Base-by-base conservation (phyloP, 2,329 filamentous ascomycete species). In the Phialophora chinensis region DNA sequence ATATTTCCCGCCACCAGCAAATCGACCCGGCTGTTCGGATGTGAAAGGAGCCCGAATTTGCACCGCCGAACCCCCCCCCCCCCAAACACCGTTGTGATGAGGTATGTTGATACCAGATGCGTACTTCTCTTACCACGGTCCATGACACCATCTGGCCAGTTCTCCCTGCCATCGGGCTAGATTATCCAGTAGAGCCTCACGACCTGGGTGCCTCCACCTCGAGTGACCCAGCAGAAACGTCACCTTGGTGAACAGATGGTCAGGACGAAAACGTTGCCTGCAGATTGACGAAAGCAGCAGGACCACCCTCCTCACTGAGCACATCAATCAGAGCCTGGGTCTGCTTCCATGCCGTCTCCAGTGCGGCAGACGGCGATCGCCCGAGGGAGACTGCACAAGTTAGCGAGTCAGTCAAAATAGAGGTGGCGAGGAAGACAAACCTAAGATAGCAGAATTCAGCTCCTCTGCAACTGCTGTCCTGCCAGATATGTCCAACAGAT, bases 391-490 rank as follows among this genome's bases (percentile, higher is more conserved):
- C 94, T 97, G 73, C 60, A 23, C 42, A 20, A 23, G 25, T 75
- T 72, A 53, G 74, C 25, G 49, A 65, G 50, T 14, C 14, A 17
- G 23, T 5, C 12, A 42, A 27, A 10, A 27, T 20, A 8, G 27
- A 61, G 31, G 2, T 52, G 11, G 3, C 10, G 59, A 12, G 27
- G 14, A 8, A 55, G 20, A 84, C 88, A 81, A 82, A 96, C 93
- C 88, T 67, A 99, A 79, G 73, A 99, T 97, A 55, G 92, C 93
- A 67, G 92, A 91, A 78, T 98, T 98, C 64, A 99, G 83, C 77
- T 97, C 93, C 80, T 99, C 95, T 8, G 93, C 93, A 49, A 98
- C 92, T 20, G 87, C 84, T 20, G 89, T 87, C 52, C 95, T 84
- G 1, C 91, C 92, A 60, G 86, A 87, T 47, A 86, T 84, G 73